These are phyloP conservation scores for Phialophora chinensis DNA, from an alignment of 2,329 filamentous ascomycete genomes.

Conservation along the genomic window DNA sequence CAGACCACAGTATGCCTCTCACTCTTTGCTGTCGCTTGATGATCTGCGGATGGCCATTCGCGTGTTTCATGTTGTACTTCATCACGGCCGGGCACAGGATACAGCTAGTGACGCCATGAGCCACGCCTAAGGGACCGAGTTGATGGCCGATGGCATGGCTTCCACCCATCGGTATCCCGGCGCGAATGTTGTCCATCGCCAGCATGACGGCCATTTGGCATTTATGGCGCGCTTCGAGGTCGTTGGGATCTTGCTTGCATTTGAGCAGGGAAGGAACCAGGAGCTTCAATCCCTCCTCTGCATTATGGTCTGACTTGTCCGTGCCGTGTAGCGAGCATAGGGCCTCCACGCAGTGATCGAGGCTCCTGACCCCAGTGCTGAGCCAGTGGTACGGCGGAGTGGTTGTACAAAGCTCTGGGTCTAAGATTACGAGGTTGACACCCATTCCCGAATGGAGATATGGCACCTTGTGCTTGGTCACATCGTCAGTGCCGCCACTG, in stretches of 20 bases:
- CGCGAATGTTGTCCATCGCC: slow-evolving; percentile 41
- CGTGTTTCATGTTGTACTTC: slow-evolving; percentile 56
- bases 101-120: slow-evolving; percentile 66
- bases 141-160: slow-evolving; percentile 61
- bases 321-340: slow-evolving; percentile 51
- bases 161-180: slow-evolving; percentile 46
- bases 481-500: slow-evolving; percentile 16
- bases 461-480: slow-evolving; percentile 11
- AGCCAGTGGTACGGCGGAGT: slow-evolving; percentile 63
- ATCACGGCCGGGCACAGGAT: slow-evolving; percentile 61
- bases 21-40: slow-evolving; percentile 51
- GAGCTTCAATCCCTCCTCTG: slow-evolving; percentile 47
- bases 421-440: slow-evolving; percentile 39
- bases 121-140: slow-evolving; percentile 61
- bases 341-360: slow-evolving; percentile 65
- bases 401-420: slow-evolving; percentile 58
- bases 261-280: slow-evolving; percentile 53
- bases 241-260: slow-evolving; percentile 45
- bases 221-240: slow-evolving; percentile 47
- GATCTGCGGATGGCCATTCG: slow-evolving; percentile 40
- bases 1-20: slow-evolving; percentile 42
- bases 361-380: slow-evolving; percentile 61
- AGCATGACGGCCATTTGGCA: slow-evolving; percentile 56
- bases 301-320: slow-evolving; percentile 45
- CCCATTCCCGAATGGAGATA: slow-evolving; percentile 22